Conservation (phyloP, 1,284 basidiomycete genomes). For the Trichosporon ovoides region DNA sequence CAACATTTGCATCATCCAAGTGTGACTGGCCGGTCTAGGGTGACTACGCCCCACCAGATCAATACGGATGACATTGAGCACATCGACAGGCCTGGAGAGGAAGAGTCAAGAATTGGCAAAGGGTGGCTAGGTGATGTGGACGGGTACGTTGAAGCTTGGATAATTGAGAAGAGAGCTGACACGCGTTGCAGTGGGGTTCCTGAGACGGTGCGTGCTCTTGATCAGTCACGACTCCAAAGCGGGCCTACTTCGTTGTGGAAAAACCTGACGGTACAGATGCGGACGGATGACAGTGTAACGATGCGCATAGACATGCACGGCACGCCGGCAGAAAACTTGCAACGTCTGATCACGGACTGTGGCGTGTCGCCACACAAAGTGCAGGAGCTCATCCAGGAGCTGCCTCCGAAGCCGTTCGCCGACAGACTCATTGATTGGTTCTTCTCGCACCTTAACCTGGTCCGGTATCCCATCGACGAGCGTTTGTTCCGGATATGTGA, state of each 20-base stretch:
- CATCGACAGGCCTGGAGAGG: slow-evolving; percentile 27
- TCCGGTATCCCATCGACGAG: slow-evolving; percentile 88
- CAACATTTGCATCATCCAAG: slow-evolving; percentile 7
- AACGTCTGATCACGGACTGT: slow-evolving; percentile 79
- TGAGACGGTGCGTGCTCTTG: slow-evolving; percentile 21
- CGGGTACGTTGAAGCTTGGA: slow-evolving; percentile 28
- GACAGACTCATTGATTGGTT: slow-evolving; percentile 56
- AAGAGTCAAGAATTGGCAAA: slow-evolving; percentile 35
- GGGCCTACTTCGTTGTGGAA: neutral
- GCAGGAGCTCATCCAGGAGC: slow-evolving; percentile 77
- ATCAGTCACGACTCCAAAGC: neutral
- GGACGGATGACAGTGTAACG: slow-evolving; percentile 41
- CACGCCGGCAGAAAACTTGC: slow-evolving; percentile 48
- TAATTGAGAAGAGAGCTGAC: neutral
- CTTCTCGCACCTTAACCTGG: slow-evolving; percentile 71
- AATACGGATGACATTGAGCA: slow-evolving; percentile 19
- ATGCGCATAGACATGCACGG: slow-evolving; percentile 47
- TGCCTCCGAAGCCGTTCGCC: slow-evolving; percentile 68
- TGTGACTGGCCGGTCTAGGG: neutral
- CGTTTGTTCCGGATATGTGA: slow-evolving; percentile 65
- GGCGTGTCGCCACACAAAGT: slow-evolving; percentile 83
- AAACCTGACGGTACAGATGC: slow-evolving; percentile 27
- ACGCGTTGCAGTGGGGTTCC: slow-evolving; percentile 23
- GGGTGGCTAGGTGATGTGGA: slow-evolving; percentile 44
- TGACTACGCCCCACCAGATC: slow-evolving; percentile 10